A percentile compares a stretch with the other conserved stretches of the same genome.
phyloP scores from a whole-genome alignment of 2,329 filamentous ascomycete species.

The Didymella pinodella region DNA sequence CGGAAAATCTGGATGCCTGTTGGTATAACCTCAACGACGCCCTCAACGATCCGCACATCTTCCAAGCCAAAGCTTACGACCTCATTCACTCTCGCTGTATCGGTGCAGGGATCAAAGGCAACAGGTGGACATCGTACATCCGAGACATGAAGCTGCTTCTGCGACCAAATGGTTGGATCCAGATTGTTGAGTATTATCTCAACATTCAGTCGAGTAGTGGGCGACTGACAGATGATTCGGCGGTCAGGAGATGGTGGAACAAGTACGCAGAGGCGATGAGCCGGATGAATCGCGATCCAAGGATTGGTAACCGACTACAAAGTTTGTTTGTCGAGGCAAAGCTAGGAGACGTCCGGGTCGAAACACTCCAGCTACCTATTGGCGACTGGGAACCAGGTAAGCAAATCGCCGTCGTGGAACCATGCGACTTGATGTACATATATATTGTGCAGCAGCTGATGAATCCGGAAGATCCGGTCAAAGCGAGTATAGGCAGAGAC shows the following conservation, averaged over 20 bases:
- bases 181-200: conserved; percentile 87
- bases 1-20: conserved; percentile 48
- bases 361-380: conserved; percentile 46
- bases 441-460: background rate
- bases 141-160: conserved; percentile 76
- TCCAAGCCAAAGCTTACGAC: conserved; percentile 76
- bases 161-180: conserved; percentile 81
- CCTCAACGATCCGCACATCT: conserved; percentile 54
- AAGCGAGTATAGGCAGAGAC: conserved; percentile 42
- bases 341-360: conserved; percentile 41
- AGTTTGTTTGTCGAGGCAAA: conserved; percentile 42
- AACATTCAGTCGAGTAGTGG: conserved; percentile 88
- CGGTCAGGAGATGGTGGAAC: conserved; percentile 48
- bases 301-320: conserved; percentile 43
- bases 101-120: conserved; percentile 73
- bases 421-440: too few relatives aligned
- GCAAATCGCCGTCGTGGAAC: background rate
- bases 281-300: conserved; percentile 43
- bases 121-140: conserved; percentile 78
- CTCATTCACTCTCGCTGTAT: conserved; percentile 81
- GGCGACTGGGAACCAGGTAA: conserved; percentile 49
- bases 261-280: conserved; percentile 48
- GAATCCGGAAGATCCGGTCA: conserved; percentile 37
- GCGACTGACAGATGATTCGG: conserved; percentile 65
- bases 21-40: conserved; percentile 51